Percentiles rank a stretch among this genome's conserved stretches.
phyloP scores from a whole-genome alignment of 169 alveolate genomes.

The Cryptosporidium baileyi region DNA sequence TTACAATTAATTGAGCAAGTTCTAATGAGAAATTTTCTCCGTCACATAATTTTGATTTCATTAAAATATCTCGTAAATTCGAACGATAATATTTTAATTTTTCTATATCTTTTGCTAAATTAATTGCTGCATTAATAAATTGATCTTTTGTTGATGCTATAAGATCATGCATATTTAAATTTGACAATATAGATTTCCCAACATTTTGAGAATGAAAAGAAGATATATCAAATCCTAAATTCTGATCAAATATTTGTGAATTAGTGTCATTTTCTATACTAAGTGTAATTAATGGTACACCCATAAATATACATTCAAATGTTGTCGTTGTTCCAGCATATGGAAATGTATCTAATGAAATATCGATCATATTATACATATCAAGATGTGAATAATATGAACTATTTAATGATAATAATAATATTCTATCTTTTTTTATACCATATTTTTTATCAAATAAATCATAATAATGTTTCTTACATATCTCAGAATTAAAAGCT shows the following conservation, averaged over 20 bases:
- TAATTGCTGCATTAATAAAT: conserved; percentile 50
- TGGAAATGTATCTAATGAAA: conserved; percentile 79
- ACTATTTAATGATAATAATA: conserved; percentile 6
- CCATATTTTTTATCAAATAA: neutral
- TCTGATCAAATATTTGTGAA: neutral
- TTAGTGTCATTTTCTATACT: conserved; percentile 15
- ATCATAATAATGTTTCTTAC: conserved; percentile 7
- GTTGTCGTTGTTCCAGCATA: conserved; percentile 83
- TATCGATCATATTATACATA: conserved; percentile 67
- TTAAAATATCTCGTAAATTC: conserved; percentile 8
- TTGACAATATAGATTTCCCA: conserved; percentile 70
- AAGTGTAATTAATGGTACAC: conserved; percentile 79
- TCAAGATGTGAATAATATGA: conserved; percentile 36
- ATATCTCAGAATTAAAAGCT: conserved; percentile 68
- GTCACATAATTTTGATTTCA: conserved; percentile 26
- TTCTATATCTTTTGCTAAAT: conserved; percentile 23
- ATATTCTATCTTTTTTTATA: neutral
- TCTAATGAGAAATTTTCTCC: conserved; percentile 25
- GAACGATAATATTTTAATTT: conserved; percentile 10
- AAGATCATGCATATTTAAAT: conserved; percentile 64
- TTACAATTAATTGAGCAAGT: neutral
- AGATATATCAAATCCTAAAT: neutral
- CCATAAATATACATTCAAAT: conserved; percentile 79
- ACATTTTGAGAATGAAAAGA: conserved; percentile 73
- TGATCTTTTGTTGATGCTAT: conserved; percentile 36